Evolutionary conservation across 2,329 filamentous ascomycete genomes (phyloP), one percentile per base, ranked within the genome.

Genomic region (Laburnicola sp.): DNA sequence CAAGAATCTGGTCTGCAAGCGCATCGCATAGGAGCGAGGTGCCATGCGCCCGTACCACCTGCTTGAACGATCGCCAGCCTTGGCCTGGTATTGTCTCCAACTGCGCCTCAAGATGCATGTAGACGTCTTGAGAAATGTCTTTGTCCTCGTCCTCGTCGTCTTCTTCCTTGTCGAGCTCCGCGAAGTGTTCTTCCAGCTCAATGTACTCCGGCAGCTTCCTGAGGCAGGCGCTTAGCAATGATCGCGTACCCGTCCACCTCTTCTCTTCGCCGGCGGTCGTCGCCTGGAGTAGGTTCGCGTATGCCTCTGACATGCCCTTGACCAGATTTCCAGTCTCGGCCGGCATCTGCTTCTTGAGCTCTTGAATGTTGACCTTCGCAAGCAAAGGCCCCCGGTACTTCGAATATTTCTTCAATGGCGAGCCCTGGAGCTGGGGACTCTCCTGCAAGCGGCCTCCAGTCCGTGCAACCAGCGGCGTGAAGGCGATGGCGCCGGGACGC

Each of bases 41-140:
- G 1, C 65, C 74, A 61, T 77, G 75, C 23, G 74, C 71, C 26
- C 75, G 62, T 3, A 76, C 72, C 1, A 76, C 67, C 23, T 74
- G 66, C 26, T 71, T 71, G 43, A 78, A 66, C 1, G 65, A 65
- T 4, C 65, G 58, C 74, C 75, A 77, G 21, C 71, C 73, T 25
- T 66, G 58, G 10, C 67, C 69, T 10, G 54, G 44, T 3, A 56
- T 49, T 26, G 68, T 63, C 41, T 72, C 72, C 45, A 75, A 69
- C 2, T 56, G 56, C 8, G 60, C 53, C 46, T 76, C 74, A 4
- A 78, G 63, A 16, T 76, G 66, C 9, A 64, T 60, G 52, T 76
- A 76, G 6, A 77, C 61, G 27, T 75, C 73, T 11, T 61, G 63
- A 4, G 64, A 60, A 6, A 73, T 54, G 42, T 76, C 74, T 3